A percentile compares a stretch with the other conserved stretches of the same genome.
Evolutionary conservation across 2,329 filamentous ascomycete genomes (phyloP).

Genomic region (Arthrinium puccinioides): DNA sequence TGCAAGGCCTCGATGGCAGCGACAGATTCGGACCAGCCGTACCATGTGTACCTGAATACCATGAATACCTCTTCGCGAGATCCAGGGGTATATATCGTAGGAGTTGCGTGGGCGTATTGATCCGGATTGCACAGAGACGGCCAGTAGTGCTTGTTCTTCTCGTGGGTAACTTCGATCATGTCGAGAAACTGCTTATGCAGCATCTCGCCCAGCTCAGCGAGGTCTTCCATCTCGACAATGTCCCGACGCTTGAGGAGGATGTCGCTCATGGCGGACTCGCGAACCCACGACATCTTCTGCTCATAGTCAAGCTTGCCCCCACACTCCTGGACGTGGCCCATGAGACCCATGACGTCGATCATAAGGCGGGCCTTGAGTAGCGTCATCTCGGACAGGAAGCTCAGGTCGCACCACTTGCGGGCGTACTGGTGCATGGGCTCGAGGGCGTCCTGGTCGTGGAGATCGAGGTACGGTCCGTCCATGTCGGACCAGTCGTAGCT

Average conservation of each 20-base stretch:
- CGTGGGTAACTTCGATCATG: constrained; percentile 2
- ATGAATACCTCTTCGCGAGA: constrained; percentile 8
- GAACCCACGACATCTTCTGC: constrained; percentile 13
- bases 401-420: constrained; percentile 1
- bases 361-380: constrained; percentile 12
- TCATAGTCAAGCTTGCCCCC: constrained; percentile 6
- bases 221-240: constrained; percentile 10
- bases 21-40: constrained; percentile 11
- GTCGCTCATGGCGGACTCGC: constrained; percentile 10
- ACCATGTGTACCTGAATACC: constrained; percentile 13
- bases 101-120: constrained; percentile 5
- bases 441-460: constrained; percentile 60
- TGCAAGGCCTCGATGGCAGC: constrained; percentile 5
- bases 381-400: constrained; percentile 7
- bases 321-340: constrained; percentile 5
- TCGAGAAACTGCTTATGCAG: constrained; percentile 8
- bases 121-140: constrained; percentile 9
- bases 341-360: constrained; percentile 10
- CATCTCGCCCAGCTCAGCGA: constrained; percentile 2
- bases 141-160: constrained; percentile 13
- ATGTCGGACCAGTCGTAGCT: constrained; percentile 27
- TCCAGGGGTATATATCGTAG: constrained; percentile 3
- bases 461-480: constrained; percentile 47
- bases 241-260: constrained; percentile 11
- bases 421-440: constrained; percentile 20